Evolutionary conservation across 106 monocot species (phyloP).

Genomic region (Dendrobium huoshanense): DNA sequence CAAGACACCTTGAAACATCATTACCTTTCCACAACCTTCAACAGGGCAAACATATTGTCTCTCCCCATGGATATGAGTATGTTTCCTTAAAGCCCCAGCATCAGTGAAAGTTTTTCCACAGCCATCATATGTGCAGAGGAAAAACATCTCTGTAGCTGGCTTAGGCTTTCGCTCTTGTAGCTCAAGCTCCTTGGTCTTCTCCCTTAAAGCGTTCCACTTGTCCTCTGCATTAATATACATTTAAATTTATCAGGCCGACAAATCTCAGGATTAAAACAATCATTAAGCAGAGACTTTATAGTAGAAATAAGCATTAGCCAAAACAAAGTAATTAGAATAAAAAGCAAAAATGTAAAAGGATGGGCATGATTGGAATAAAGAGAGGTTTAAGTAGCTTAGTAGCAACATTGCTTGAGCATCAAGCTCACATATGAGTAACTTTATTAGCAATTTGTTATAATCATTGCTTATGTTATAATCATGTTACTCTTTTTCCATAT

Average conservation of each 20-base stretch:
- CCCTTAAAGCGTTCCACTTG: slow-evolving; percentile 36
- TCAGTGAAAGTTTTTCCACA: slow-evolving; percentile 57
- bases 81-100: slow-evolving; percentile 43
- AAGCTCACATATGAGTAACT: background rate
- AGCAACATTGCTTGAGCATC: background rate
- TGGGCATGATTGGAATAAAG: background rate
- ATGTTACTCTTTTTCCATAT: background rate
- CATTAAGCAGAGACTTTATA: background rate
- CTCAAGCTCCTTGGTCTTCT: slow-evolving; percentile 42
- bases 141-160: slow-evolving; percentile 64
- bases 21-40: slow-evolving; percentile 70
- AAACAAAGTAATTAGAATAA: background rate
- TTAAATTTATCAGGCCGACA: background rate
- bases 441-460: background rate
- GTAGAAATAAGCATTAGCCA: background rate
- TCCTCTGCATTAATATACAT: slow-evolving; percentile 38
- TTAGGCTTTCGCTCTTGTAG: slow-evolving; percentile 37
- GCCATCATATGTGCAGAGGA: slow-evolving; percentile 62
- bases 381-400: background rate
- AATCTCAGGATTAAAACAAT: background rate
- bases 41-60: slow-evolving; percentile 56
- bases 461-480: background rate
- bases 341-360: background rate
- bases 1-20: slow-evolving; percentile 1
- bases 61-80: slow-evolving; percentile 60